Evolutionary conservation across 176 grass and related monocot genomes (phyloP).

Genomic region (Secale cereale): DNA sequence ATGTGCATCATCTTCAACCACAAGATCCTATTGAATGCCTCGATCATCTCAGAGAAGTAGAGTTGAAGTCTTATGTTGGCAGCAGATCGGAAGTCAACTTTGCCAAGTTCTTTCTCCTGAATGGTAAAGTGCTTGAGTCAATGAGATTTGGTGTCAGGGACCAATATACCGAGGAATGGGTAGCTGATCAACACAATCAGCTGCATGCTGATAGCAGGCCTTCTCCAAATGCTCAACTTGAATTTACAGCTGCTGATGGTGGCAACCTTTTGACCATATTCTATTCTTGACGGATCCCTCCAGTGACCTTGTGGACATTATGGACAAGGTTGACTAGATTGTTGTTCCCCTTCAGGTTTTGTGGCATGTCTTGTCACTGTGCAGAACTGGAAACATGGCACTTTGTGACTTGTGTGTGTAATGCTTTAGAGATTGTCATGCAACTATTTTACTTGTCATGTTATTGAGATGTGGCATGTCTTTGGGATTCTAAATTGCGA

Average conservation of each 20-base stretch:
- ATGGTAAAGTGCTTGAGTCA: constrained; percentile 4
- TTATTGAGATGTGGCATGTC: background rate
- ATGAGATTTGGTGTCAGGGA: background rate
- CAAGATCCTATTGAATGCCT: constrained; percentile 1
- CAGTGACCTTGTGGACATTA: background rate
- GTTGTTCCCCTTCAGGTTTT: background rate
- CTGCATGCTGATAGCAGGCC: background rate
- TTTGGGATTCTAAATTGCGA: background rate
- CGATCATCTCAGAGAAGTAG: background rate
- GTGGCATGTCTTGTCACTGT: background rate
- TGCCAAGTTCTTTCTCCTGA: constrained; percentile 28
- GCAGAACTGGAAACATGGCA: background rate
- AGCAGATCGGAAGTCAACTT: background rate
- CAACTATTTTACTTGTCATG: background rate
- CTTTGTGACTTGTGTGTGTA: constrained; percentile 4
- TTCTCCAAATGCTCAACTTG: background rate
- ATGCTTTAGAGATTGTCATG: constrained; percentile 2
- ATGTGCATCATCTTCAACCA: background rate
- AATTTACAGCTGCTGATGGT: background rate
- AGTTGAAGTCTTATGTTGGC: background rate
- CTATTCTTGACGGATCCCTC: background rate
- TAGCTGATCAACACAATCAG: background rate
- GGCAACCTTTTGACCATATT: background rate
- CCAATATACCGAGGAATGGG: constrained; percentile 1
- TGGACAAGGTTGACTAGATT: constrained; percentile 2